Percentiles rank a stretch among this genome's conserved stretches.
Evolutionary conservation across 2,329 filamentous ascomycete genomes (phyloP).

Genomic region (Sporothrix phasma): DNA sequence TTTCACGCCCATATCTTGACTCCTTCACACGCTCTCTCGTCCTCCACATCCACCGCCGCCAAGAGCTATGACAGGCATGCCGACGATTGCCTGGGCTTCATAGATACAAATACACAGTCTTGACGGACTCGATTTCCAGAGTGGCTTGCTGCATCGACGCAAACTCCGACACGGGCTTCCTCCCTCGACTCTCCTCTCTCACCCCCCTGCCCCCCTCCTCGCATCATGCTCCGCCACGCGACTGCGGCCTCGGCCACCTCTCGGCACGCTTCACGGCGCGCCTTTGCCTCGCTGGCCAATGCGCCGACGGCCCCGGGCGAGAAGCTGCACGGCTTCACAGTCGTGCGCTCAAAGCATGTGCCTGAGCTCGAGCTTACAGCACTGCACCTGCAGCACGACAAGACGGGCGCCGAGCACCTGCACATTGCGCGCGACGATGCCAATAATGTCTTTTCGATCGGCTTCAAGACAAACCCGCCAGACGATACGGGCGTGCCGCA

Average conservation of each 20-base stretch:
- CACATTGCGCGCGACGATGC: slow-evolving; percentile 90
- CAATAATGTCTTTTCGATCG: slow-evolving; percentile 99
- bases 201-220: neutral
- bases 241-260: slow-evolving; percentile 8
- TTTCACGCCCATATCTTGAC: neutral
- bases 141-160: neutral
- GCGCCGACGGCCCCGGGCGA: slow-evolving; percentile 66
- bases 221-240: slow-evolving; percentile 12
- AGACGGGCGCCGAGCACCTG: slow-evolving; percentile 90
- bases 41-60: neutral
- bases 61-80: slow-evolving; percentile 15
- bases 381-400: slow-evolving; percentile 82
- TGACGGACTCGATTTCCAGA: neutral
- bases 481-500: slow-evolving; percentile 94
- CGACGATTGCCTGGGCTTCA: slow-evolving; percentile 14
- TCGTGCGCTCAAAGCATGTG: slow-evolving; percentile 81
- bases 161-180: neutral
- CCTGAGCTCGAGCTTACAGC: slow-evolving; percentile 90
- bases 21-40: neutral
- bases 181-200: neutral
- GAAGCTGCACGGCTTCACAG: slow-evolving; percentile 85
- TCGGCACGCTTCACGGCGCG: slow-evolving; percentile 1
- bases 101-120: neutral
- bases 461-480: slow-evolving; percentile 97
- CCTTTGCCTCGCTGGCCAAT: slow-evolving; percentile 40